Evolutionary conservation across 169 alveolate genomes (phyloP), one percentile per base, ranked within the genome.

Genomic region (Eimeria zaria): DNA sequence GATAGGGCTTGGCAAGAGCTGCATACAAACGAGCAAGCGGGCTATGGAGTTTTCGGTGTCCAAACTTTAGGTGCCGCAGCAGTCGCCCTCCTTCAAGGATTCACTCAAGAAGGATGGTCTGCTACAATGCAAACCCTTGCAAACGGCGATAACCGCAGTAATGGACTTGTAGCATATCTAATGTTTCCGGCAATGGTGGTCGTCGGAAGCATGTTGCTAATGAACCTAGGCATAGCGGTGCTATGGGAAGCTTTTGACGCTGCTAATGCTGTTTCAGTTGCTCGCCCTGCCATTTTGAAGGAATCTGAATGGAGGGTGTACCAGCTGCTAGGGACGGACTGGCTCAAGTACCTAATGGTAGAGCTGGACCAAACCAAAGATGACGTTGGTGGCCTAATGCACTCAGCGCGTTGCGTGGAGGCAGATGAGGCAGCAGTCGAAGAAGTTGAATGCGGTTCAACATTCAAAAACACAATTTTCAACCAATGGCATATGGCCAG

Each of bases 81-180:
- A 58, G 80, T 69, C 46, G 74, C 89, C 71, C 55, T 94, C 36
- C 94, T 94, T 16, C 84, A 94, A 58, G 90, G 96, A n/a, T 74
- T 94, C 27, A 94, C 94, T 8, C 80, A 83, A 53, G 96, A 94
- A 84, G 96, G 96, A 18, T 94, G 96, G 96, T 36, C 96, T 4
- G 81, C 55, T 30, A 73, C 91, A 62, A 94, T 94, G 96, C 83
- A 94, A 53, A 90, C 81, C 41, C 93, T 51, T 39, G 96, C 89
- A 12, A 83, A 94, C 53, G 95, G 96, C 6, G 96, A 94, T 53
- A 33, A 46, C 60, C 58, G 76, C 39, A 74, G 55, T 87, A 36
- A 76, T 71, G 96, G 96, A 55, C n/a, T 69, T 36, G 67, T 94
- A 9, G 64, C 78, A 16, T 84, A 83, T 30, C 20, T 84, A 39